Conservation (phyloP, 2,329 filamentous ascomycete species). For the Ophiocordyceps australis region DNA sequence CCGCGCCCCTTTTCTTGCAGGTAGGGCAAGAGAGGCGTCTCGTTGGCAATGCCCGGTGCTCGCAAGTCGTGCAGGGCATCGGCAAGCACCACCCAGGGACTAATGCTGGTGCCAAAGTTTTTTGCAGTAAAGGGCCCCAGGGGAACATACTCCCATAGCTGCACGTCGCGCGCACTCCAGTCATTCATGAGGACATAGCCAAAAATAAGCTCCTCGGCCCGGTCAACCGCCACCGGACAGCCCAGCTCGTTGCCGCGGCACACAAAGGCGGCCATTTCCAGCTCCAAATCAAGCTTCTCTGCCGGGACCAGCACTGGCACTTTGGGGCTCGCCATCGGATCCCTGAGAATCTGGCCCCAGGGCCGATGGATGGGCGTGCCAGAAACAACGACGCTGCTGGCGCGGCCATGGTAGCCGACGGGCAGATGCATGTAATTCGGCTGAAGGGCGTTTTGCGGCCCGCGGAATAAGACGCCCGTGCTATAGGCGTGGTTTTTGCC, state of each 20-base stretch:
- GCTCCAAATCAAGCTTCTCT: slow-evolving; percentile 52
- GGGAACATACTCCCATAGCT: slow-evolving; percentile 41
- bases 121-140: slow-evolving; percentile 46
- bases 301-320: slow-evolving; percentile 39
- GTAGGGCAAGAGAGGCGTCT: slow-evolving; percentile 15
- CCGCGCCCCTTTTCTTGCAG: slow-evolving; percentile 35
- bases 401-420: slow-evolving; percentile 65
- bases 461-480: slow-evolving; percentile 55
- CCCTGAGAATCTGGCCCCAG: slow-evolving; percentile 49
- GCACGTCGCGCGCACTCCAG: slow-evolving; percentile 45
- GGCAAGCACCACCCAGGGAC: slow-evolving; percentile 42
- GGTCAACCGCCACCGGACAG: slow-evolving; percentile 41
- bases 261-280: slow-evolving; percentile 63
- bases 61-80: slow-evolving; percentile 28
- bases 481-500: slow-evolving; percentile 60
- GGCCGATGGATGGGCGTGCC: slow-evolving; percentile 57
- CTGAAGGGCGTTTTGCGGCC: slow-evolving; percentile 54
- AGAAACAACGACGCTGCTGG: slow-evolving; percentile 57
- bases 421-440: slow-evolving; percentile 70
- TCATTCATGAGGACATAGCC: slow-evolving; percentile 49
- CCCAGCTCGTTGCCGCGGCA: slow-evolving; percentile 48
- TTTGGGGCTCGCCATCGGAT: slow-evolving; percentile 29
- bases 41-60: slow-evolving; percentile 11
- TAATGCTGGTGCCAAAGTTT: slow-evolving; percentile 39
- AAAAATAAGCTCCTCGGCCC: slow-evolving; percentile 57